Conservation (phyloP, 1,139 yeast genomes). For the Geotrichum klebahnii region DNA sequence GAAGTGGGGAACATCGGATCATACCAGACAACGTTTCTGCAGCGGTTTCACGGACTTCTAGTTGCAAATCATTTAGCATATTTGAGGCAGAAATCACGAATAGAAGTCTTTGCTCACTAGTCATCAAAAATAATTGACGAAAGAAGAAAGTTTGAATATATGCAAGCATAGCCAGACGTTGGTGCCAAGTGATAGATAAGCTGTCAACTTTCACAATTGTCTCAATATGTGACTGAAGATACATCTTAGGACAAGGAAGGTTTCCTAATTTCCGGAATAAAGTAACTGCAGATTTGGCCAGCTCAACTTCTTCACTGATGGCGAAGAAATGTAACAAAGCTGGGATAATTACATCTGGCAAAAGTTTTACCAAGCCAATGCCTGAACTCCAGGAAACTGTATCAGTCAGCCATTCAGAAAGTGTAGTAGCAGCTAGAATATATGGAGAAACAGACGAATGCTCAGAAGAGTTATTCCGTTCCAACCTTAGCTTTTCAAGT, state of each 20-base stretch:
- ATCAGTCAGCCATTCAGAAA: slow-evolving; percentile 31
- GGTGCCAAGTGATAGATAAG: slow-evolving; percentile 56
- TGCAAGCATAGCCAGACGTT: slow-evolving; percentile 61
- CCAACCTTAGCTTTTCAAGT: slow-evolving; percentile 46
- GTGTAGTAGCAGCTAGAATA: slow-evolving; percentile 39
- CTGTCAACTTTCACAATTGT: slow-evolving; percentile 49
- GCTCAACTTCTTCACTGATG: slow-evolving; percentile 76
- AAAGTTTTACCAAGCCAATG: slow-evolving; percentile 33
- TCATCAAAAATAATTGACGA: slow-evolving; percentile 60
- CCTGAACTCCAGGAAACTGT: slow-evolving; percentile 25
- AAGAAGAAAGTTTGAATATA: slow-evolving; percentile 74
- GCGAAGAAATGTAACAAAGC: slow-evolving; percentile 62
- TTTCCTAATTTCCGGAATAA: slow-evolving; percentile 57
- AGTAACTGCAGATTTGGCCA: slow-evolving; percentile 55
- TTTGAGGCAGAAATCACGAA: slow-evolving; percentile 54
- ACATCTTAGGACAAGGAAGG: slow-evolving; percentile 49
- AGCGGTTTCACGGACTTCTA: slow-evolving; percentile 75
- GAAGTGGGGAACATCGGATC: slow-evolving; percentile 67
- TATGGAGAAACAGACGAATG: slow-evolving; percentile 28
- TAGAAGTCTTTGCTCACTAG: slow-evolving; percentile 46
- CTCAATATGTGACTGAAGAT: slow-evolving; percentile 47
- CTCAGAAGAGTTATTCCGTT: slow-evolving; percentile 12
- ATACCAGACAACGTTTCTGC: slow-evolving; percentile 76
- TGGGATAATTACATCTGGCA: slow-evolving; percentile 56
- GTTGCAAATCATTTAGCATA: slow-evolving; percentile 56